Base-by-base conservation (phyloP, 2,329 filamentous ascomycete species). In the Aschersonia sp. region DNA sequence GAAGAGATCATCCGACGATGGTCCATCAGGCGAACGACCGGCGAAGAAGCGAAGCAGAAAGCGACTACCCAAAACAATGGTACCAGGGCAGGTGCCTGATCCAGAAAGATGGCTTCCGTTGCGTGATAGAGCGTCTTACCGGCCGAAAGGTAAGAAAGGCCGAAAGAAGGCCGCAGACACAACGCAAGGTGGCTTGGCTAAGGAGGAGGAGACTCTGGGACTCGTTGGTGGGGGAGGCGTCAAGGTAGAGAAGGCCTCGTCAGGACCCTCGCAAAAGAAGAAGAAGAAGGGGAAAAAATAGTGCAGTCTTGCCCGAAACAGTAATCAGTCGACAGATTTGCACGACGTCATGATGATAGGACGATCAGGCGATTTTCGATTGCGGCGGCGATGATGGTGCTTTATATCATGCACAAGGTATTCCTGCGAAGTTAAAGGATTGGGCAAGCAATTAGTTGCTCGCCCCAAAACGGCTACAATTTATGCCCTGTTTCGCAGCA, bases 71-170 rank as follows among this genome's bases (percentile, higher is more conserved):
- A 87, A 86, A 65, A 75, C 82, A 58, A 86, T 79, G 58, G 85
- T 88, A 50, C 77, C 85, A 47, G 78, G 75, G 56, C 94, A 89
- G 71, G 82, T 80, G 54, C 77, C 86, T 35, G 92, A 98, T 63
- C 82, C 88, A 0, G 92, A 98, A 66, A 76, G 92, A 52, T 98
- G 92, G 92, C 67, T 98, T 51, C 91, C 92, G 9, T 72, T 97
- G 58, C 81, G 85, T 47, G 92, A 98, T 62, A 77, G 92, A 49
- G 92, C 85, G 56, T 85, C 80, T 41, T 98, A 95, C 66, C 74
- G 85, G 45, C 89, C 89, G 5, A 95, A 92, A 70, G 89, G 89
- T 5, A 89, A 85, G 71, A 94, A 95, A 74, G 86, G 87, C 48
- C 91, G 88, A 74, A 84, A 89, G 74, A 84, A 84, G 67, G 82